Evolutionary conservation across 345 rosid genomes (phyloP).

Genomic region (Gossypium ekmanianum): DNA sequence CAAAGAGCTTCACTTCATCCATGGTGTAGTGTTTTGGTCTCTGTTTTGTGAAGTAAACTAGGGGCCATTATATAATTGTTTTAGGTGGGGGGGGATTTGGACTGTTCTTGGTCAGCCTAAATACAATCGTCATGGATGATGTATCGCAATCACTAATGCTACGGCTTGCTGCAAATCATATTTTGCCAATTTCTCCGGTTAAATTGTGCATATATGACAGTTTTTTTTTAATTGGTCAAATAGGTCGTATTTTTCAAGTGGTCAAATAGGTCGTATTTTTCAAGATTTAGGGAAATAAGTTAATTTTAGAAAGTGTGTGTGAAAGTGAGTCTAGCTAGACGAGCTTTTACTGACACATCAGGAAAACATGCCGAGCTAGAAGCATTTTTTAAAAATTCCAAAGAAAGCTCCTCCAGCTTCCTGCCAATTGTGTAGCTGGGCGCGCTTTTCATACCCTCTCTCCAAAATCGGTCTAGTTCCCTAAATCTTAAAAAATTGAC

Average conservation of each 20-base stretch:
- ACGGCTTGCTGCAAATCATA: background rate
- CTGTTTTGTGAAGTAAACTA: background rate
- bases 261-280: too few relatives aligned
- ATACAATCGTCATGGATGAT: background rate
- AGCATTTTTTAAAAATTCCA: too few relatives aligned
- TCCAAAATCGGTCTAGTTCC: too few relatives aligned
- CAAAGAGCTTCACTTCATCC: constrained; percentile 17
- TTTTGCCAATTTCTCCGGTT: background rate
- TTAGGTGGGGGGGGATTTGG: background rate
- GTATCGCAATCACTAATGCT: background rate
- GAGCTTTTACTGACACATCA: too few relatives aligned
- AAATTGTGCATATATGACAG: fast-evolving
- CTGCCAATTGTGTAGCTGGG: too few relatives aligned
- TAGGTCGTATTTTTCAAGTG: too few relatives aligned
- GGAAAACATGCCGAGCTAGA: too few relatives aligned
- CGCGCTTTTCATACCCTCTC: too few relatives aligned
- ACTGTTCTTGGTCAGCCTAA: background rate
- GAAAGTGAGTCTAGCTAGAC: fast-evolving
- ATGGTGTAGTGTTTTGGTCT: background rate
- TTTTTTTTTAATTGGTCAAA: too few relatives aligned
- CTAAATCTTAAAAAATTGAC: fast-evolving
- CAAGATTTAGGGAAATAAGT: too few relatives aligned
- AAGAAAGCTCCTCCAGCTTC: too few relatives aligned
- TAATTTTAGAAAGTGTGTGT: fast-evolving
- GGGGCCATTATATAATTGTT: background rate